Conservation (phyloP, 1,284 basidiomycete genomes). For the Papiliotrema flavescens region DNA sequence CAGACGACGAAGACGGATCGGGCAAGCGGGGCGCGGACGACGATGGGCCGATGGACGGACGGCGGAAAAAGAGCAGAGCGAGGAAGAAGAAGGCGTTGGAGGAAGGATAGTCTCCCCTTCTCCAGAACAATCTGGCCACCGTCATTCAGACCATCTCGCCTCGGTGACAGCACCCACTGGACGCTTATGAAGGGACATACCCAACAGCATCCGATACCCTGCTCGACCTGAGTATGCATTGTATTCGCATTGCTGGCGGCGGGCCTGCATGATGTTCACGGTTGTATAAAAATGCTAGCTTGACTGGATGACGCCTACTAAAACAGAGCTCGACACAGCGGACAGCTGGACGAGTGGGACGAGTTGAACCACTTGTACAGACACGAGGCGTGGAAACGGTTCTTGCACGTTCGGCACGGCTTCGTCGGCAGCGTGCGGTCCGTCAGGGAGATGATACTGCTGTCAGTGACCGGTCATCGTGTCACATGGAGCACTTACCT, state of each 20-base stretch:
- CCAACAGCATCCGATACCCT: no score
- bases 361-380: slow-evolving; percentile 95
- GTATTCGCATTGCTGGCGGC: no score
- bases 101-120: background rate
- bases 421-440: slow-evolving; percentile 87
- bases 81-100: slow-evolving; percentile 13
- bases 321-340: slow-evolving; percentile 69
- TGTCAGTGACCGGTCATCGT: slow-evolving; percentile 15
- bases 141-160: no score
- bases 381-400: slow-evolving; percentile 89
- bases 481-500: slow-evolving; percentile 58
- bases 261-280: no score
- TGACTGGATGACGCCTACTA: slow-evolving; percentile 19
- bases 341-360: slow-evolving; percentile 79
- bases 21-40: slow-evolving; percentile 11
- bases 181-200: no score
- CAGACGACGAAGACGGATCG: slow-evolving; percentile 14
- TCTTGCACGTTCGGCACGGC: slow-evolving; percentile 91
- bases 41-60: slow-evolving; percentile 10
- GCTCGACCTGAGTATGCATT: no score
- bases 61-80: background rate
- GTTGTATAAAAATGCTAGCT: no score
- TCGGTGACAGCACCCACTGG: no score
- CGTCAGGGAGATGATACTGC: slow-evolving; percentile 85
- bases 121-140: no score